Evolutionary conservation across 805 yeast genomes (phyloP).

Genomic region (Kluyveromyces aestuarii): DNA sequence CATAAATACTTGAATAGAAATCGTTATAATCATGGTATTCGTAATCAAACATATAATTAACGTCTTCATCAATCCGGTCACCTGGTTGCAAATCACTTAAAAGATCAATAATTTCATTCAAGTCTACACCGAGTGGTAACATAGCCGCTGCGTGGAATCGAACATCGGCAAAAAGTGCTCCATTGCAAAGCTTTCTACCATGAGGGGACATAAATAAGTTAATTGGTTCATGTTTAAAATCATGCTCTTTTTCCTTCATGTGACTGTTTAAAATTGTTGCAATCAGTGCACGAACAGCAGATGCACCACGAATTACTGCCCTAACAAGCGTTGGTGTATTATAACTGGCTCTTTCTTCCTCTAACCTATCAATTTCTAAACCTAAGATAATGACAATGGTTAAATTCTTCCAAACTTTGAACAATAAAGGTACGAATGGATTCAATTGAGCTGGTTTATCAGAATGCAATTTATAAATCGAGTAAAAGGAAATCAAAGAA

Average conservation of each 20-base stretch:
- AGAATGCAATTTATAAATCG: slow-evolving; percentile 36
- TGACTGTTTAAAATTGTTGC: slow-evolving; percentile 54
- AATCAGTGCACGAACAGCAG: slow-evolving; percentile 52
- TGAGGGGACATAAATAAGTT: slow-evolving; percentile 56
- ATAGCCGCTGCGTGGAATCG: slow-evolving; percentile 50
- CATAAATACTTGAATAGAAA: slow-evolving; percentile 8
- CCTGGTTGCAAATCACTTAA: slow-evolving; percentile 47
- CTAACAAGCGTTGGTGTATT: slow-evolving; percentile 39
- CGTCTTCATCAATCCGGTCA: slow-evolving; percentile 64
- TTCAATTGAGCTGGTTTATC: slow-evolving; percentile 34
- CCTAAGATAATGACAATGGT: slow-evolving; percentile 53
- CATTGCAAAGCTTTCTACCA: slow-evolving; percentile 52
- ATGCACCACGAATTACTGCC: slow-evolving; percentile 49
- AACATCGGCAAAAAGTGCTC: slow-evolving; percentile 50
- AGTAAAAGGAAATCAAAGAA: slow-evolving; percentile 33
- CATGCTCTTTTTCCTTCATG: slow-evolving; percentile 37
- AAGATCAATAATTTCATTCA: slow-evolving; percentile 44
- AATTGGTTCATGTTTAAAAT: slow-evolving; percentile 49
- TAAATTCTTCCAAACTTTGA: slow-evolving; percentile 58
- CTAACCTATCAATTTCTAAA: slow-evolving; percentile 50
- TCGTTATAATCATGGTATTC: slow-evolving; percentile 39
- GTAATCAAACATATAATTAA: slow-evolving; percentile 48
- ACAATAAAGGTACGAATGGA: slow-evolving; percentile 51
- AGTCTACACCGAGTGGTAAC: slow-evolving; percentile 38
- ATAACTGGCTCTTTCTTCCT: slow-evolving; percentile 29